Percentiles rank a stretch among this genome's conserved stretches.
Evolutionary conservation across 1,139 yeast species (phyloP).

Genomic region (Saccharomyces pastorianus): DNA sequence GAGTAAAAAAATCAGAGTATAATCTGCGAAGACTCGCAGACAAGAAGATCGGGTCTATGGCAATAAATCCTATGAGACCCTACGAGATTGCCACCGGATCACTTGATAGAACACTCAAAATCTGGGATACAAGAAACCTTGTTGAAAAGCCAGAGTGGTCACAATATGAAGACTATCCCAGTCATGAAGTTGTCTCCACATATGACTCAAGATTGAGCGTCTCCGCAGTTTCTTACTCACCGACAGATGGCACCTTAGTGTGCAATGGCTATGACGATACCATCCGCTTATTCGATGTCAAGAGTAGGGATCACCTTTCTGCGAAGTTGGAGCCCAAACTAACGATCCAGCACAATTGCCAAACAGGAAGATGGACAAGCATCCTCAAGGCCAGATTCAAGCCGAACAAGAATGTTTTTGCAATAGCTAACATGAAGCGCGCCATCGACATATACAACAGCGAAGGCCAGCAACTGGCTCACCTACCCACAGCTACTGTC

Average conservation of each 20-base stretch:
- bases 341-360: conserved; percentile 78
- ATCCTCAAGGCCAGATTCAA: conserved; percentile 79
- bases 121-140: conserved; percentile 75
- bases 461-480: conserved; percentile 70
- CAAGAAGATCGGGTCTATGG: conserved; percentile 84
- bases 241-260: conserved; percentile 57
- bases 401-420: conserved; percentile 74
- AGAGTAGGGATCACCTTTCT: conserved; percentile 5
- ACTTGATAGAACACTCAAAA: conserved; percentile 67
- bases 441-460: conserved; percentile 74
- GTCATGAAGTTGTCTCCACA: conserved; percentile 38
- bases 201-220: conserved; percentile 71
- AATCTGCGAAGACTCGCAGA: conserved; percentile 55
- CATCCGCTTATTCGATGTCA: conserved; percentile 49
- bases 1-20: conserved; percentile 37
- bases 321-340: conserved; percentile 46
- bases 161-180: conserved; percentile 37
- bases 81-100: conserved; percentile 77
- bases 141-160: conserved; percentile 41
- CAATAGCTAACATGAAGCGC: conserved; percentile 87
- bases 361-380: conserved; percentile 94
- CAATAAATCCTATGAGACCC: conserved; percentile 58
- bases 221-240: conserved; percentile 82
- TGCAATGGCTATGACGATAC: conserved; percentile 92
- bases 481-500: conserved; percentile 66